Evolutionary conservation across 2,329 filamentous ascomycete genomes (phyloP).

Genomic region (Coniochaeta pulveracea): DNA sequence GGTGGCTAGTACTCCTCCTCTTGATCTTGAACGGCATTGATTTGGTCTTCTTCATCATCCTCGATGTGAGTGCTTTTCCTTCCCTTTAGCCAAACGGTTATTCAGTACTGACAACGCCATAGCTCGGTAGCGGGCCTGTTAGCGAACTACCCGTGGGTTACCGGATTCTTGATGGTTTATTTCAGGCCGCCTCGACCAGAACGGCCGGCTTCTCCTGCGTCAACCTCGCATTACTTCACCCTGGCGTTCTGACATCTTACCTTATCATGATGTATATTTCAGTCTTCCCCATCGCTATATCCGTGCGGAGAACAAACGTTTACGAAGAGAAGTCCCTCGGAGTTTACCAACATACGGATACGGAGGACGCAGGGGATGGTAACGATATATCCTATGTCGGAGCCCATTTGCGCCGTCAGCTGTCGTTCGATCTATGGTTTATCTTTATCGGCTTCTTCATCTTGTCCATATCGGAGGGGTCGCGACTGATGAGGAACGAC

Average conservation of each 20-base stretch:
- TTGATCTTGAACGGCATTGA: slow-evolving; percentile 75
- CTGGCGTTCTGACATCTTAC: slow-evolving; percentile 87
- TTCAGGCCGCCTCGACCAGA: slow-evolving; percentile 80
- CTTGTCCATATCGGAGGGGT: slow-evolving; percentile 78
- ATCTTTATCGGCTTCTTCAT: slow-evolving; percentile 90
- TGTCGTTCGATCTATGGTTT: slow-evolving; percentile 97
- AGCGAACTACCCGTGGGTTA: slow-evolving; percentile 57
- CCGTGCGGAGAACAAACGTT: slow-evolving; percentile 85
- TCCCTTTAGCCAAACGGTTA: not conserved
- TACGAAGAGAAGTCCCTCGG: slow-evolving; percentile 87
- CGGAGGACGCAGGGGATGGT: slow-evolving; percentile 32
- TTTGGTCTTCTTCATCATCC: slow-evolving; percentile 79
- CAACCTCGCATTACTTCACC: slow-evolving; percentile 67
- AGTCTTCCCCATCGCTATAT: slow-evolving; percentile 92
- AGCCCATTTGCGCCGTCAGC: slow-evolving; percentile 80
- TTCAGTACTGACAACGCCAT: slow-evolving; percentile 13
- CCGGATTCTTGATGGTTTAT: slow-evolving; percentile 75
- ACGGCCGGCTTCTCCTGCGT: slow-evolving; percentile 85
- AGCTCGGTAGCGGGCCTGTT: slow-evolving; percentile 64
- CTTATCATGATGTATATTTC: slow-evolving; percentile 99
- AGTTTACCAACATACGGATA: slow-evolving; percentile 47
- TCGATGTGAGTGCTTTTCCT: slow-evolving; percentile 55
- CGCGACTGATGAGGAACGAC: slow-evolving; percentile 47
- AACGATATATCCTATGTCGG: slow-evolving; percentile 73
- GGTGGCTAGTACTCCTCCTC: slow-evolving; percentile 90